Conservation (phyloP, 768 basidiomycete species). For the Mycena latifolia region DNA sequence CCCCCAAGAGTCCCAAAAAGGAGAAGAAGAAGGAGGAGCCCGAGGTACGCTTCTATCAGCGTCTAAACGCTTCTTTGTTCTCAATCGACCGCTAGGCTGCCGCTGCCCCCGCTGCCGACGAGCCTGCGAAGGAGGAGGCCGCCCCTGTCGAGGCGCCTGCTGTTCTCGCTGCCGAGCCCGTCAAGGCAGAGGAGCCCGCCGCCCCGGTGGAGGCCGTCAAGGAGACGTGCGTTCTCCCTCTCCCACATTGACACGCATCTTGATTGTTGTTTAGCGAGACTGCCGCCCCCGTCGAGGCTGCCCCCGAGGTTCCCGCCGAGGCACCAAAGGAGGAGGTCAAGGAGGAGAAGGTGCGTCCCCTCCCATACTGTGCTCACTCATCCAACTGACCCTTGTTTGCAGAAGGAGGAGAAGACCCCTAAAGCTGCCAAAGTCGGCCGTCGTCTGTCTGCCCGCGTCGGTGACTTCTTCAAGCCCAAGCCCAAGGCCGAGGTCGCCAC, state of each 20-base stretch:
- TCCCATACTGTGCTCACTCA: not conserved
- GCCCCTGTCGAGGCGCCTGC: constrained; percentile 51
- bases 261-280: constrained; percentile 52
- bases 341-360: constrained; percentile 52
- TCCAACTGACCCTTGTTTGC: not conserved
- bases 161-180: constrained; percentile 45
- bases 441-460: constrained; percentile 87
- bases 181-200: constrained; percentile 56
- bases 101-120: constrained; percentile 51
- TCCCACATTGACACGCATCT: not conserved
- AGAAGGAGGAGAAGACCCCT: constrained; percentile 58
- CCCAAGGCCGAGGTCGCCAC: constrained; percentile 72
- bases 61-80: constrained; percentile 9
- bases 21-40: constrained; percentile 84
- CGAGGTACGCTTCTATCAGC: constrained; percentile 55
- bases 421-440: constrained; percentile 79
- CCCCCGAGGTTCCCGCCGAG: constrained; percentile 54
- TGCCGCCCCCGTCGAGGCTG: constrained; percentile 50
- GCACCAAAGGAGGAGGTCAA: constrained; percentile 61
- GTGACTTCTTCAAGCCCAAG: constrained; percentile 86
- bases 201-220: constrained; percentile 70
- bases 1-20: constrained; percentile 84
- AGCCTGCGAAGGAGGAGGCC: constrained; percentile 51
- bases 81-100: constrained; percentile 43
- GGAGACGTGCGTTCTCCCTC: constrained; percentile 70